Evolutionary conservation across 176 grass and related monocot species (phyloP).

Genomic region (Zea mays): Zm-B73-REFERENCE-NAM-5.0 NC_050096.1:177740001-177740500

Average conservation of each 20-base stretch:
- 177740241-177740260: background rate
- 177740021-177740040: background rate
- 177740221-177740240: background rate
- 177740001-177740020: slow-evolving; percentile 47
- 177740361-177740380: background rate
- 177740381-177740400: background rate
- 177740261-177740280: background rate
- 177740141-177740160: slow-evolving; percentile 1
- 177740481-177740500: background rate
- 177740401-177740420: background rate
- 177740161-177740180: background rate
- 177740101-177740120: background rate
- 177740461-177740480: background rate
- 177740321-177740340: background rate
- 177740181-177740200: background rate
- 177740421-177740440: background rate
- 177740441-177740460: background rate
- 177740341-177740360: background rate
- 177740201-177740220: background rate
- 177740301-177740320: background rate
- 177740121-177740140: background rate
- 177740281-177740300: background rate
- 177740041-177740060: background rate
- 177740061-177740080: background rate
- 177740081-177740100: background rate